Evolutionary conservation across 192 early-diverging fungal species (phyloP), one percentile per base, ranked within the genome.

Genomic region (Dissophora ornata): DNA sequence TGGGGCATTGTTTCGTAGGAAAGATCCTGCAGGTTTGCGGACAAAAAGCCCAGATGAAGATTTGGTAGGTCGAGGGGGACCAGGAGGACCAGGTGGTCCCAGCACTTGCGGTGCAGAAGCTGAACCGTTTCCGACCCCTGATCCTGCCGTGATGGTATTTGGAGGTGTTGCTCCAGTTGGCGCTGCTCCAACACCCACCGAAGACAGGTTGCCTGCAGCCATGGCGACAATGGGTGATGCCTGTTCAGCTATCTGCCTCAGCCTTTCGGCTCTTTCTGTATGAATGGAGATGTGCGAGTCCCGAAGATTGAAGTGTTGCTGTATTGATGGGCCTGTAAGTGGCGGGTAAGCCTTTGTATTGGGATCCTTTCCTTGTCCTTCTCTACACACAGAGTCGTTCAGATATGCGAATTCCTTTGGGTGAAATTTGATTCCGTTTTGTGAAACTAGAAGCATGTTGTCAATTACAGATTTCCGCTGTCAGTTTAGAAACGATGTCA

Each of bases 341-440:
- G 73, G 38, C 49, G 73, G 73, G 16, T 77, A 77, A 18, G 25
- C 13, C 29, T 57, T 67, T 48, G 73, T 67, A 5, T 55, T 67
- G 4, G 73, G 65, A 11, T 77, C 73, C 30, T 55, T 60, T 36
- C 73, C 73, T 49, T 77, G 73, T 9, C 49, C 57, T 4, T 40
- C 57, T 42, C 38, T 67, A 32, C 73, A 67, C 15, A 77, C 73
- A 0, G 73, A 62, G 7, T 77, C 64, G 25, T 60, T 77, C 45
- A 77, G 38, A 34, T 62, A 77, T 29, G 73, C 63, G 30, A 57
- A 67, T 47, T 77, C 73, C 21, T 62, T 77, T 49, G 73, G 73
- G 34, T 77, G 73, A 36, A 77, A 77, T 29, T 77, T 77, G 54
- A 77, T 67, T 19, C 73, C 73, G 36, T 77, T 49, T 1, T 33